phyloP scores from a whole-genome alignment of 192 early-diverging fungal genomes.

The Umbelopsis sp. region DNA sequence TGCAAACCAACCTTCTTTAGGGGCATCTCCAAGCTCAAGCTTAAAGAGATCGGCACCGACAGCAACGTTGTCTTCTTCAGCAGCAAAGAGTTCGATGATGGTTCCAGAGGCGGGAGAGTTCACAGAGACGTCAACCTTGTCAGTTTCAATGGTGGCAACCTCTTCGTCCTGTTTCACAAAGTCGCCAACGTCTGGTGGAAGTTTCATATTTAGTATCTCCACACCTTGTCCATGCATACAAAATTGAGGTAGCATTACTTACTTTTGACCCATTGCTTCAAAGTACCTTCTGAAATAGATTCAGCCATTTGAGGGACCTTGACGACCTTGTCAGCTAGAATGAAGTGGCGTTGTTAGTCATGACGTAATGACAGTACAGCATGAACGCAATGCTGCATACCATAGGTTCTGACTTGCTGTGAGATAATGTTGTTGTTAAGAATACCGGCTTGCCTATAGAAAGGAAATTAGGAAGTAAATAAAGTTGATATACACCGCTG shows the following conservation, averaged over 20 bases:
- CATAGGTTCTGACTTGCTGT: slow-evolving; percentile 34
- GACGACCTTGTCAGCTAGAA: slow-evolving; percentile 79
- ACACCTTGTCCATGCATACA: neutral
- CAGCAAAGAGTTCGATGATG: slow-evolving; percentile 55
- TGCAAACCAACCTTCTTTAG: slow-evolving; percentile 51
- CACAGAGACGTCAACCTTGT: slow-evolving; percentile 98
- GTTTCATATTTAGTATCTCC: neutral
- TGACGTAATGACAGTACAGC: neutral
- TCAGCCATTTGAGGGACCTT: slow-evolving; percentile 97
- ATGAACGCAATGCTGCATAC: neutral
- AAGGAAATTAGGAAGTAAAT: neutral
- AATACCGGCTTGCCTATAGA: slow-evolving; percentile 19
- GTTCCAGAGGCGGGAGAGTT: slow-evolving; percentile 93
- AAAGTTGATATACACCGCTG: neutral
- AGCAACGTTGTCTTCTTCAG: slow-evolving; percentile 23
- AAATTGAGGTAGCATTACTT: slow-evolving; percentile 31
- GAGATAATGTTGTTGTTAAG: neutral
- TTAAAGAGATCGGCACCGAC: slow-evolving; percentile 90
- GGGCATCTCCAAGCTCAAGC: slow-evolving; percentile 77
- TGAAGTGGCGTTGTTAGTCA: neutral
- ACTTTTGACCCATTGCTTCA: slow-evolving; percentile 96
- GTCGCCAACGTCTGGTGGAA: slow-evolving; percentile 85
- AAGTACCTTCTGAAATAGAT: slow-evolving; percentile 96
- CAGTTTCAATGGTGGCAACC: slow-evolving; percentile 97
- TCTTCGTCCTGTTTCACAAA: slow-evolving; percentile 94